Base-by-base conservation (phyloP, 345 rosid genomes). In the Eucalyptus tenuipes region DNA sequence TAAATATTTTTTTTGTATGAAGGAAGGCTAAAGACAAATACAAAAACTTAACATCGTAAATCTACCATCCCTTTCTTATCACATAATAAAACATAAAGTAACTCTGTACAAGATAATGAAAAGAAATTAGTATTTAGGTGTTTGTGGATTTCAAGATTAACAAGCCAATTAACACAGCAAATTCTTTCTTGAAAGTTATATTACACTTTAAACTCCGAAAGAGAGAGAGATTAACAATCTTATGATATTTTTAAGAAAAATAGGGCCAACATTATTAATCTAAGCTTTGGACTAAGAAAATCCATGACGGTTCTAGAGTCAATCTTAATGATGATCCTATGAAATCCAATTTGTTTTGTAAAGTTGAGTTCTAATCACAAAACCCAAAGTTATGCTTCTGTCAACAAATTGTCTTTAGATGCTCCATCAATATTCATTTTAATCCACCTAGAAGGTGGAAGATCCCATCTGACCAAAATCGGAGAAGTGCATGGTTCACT, bases 131-230 rank as follows among this genome's bases (percentile, higher is more conserved):
- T 12, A 59, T 12, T 13, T 16, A 12, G 27, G 66, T 0, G 15
- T 3, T 27, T 59, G 31, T 59, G 31, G 66, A 27, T 27, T 13
- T 13, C 66, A 59, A 59, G 66, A 59, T 59, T 59, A 59, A 6
- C 7, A 59, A 59, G 31, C 7, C 31, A 6, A 27, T 59, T 13
- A 59, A 0, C 7, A 27, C 3, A 5, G 0, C 7, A 13, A 59
- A 5, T 59, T 27, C 16, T 5, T 27, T 27, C 0, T 27, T 6
- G 0, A 59, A 59, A 59, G 16, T 12, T 59, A 12, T 27, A 29
- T 59, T 27, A 13, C 0, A 27, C 66, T 59, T 59, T 27, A 59
- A 59, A 59, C 66, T 59, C 16, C 11, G 8, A 52, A 59, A 27
- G 15, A 25, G 66, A 29, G 8, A 59, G 0, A 59, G 31, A 5